phyloP scores from a whole-genome alignment of 1,139 yeast genomes.

The Blastobotrys buckinghamii region DNA sequence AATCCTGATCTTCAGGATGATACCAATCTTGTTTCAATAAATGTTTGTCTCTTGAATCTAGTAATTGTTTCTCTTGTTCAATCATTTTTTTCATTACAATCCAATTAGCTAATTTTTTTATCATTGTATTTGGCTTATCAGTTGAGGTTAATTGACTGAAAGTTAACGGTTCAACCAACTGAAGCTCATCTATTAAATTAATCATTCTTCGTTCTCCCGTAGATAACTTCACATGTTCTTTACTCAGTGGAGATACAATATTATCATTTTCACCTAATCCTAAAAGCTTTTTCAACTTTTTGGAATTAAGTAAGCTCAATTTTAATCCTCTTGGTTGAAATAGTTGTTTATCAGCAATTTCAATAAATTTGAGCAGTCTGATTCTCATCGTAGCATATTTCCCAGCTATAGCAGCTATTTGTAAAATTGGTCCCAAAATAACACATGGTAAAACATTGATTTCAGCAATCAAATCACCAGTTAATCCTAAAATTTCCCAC shows the following conservation, averaged over 20 bases:
- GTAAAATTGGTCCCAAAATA: neutral
- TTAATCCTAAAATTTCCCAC: neutral
- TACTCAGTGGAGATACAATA: neutral
- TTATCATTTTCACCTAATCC: neutral
- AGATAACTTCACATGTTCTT: neutral
- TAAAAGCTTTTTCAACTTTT: neutral
- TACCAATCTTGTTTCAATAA: slow-evolving; percentile 1
- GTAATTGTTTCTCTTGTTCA: neutral
- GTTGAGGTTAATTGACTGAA: neutral
- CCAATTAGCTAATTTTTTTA: neutral
- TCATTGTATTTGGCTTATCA: neutral
- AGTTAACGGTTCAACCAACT: neutral
- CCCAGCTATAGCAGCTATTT: neutral
- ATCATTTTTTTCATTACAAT: neutral
- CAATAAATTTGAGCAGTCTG: neutral
- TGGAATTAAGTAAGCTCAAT: neutral
- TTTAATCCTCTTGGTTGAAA: slow-evolving; percentile 8
- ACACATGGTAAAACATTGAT: neutral
- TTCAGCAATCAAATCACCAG: neutral
- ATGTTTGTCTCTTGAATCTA: neutral
- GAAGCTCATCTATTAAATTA: neutral
- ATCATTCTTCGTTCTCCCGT: neutral
- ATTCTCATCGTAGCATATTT: neutral
- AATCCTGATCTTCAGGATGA: neutral
- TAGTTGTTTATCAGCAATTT: neutral